Conservation (phyloP, 2,329 filamentous ascomycete species). For the Biscogniauxia marginata region DNA sequence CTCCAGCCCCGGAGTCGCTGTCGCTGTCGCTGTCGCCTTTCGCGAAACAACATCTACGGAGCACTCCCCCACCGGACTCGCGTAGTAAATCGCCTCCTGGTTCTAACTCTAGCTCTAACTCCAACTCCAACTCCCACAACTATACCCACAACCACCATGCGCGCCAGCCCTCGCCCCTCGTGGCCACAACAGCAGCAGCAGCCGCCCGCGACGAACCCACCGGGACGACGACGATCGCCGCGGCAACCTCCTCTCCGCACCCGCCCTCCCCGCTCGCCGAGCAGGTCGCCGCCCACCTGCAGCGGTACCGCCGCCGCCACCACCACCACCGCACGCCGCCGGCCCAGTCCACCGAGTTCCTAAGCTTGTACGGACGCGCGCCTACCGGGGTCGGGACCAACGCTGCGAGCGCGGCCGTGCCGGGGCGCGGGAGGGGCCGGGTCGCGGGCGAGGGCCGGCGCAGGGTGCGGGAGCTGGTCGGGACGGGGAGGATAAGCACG, state of each 20-base stretch:
- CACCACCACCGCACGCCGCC: conserved; percentile 22
- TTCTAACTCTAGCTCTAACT: too few species aligned
- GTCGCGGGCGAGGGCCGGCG: conserved; percentile 5
- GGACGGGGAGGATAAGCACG: neutral
- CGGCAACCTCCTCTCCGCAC: conserved; percentile 1
- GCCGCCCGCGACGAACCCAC: too few species aligned
- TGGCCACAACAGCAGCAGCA: too few species aligned
- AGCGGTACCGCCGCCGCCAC: conserved; percentile 11
- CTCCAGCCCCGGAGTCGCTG: too few species aligned
- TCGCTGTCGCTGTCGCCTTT: too few species aligned
- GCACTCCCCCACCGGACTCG: too few species aligned
- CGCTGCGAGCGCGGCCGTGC: conserved; percentile 11
- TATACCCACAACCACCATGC: too few species aligned
- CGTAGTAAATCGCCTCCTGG: too few species aligned
- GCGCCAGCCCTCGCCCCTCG: neutral
- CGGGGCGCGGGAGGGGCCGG: conserved; percentile 14
- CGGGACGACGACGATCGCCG: neutral
- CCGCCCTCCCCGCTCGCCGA: conserved; percentile 19
- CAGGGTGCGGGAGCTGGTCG: neutral
- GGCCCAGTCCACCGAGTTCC: conserved; percentile 25
- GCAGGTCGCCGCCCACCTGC: conserved; percentile 16
- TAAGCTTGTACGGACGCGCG: conserved; percentile 20
- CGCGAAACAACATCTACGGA: too few species aligned
- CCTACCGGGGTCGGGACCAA: neutral
- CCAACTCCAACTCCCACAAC: too few species aligned